phyloP scores from a whole-genome alignment of 164 flowering plant species.

The Paratinospora sagittata region DNA sequence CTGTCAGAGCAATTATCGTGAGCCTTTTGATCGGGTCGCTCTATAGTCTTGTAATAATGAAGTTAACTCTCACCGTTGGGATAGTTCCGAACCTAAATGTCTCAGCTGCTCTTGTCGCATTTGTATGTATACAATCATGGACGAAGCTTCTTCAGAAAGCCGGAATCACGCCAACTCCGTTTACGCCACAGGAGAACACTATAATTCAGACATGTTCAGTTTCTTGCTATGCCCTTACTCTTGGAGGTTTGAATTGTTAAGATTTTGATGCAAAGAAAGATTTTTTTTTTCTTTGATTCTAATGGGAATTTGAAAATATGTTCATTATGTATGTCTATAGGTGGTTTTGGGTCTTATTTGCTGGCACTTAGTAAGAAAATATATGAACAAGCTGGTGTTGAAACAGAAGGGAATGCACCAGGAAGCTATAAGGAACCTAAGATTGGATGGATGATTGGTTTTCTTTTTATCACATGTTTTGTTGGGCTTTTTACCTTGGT shows the following conservation, averaged over 20 bases:
- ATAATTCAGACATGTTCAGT: slow-evolving; percentile 88
- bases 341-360: slow-evolving; percentile 87
- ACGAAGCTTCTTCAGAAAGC: slow-evolving; percentile 48
- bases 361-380: slow-evolving; percentile 70
- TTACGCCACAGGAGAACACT: slow-evolving; percentile 84
- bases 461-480: slow-evolving; percentile 56
- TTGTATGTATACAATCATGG: slow-evolving; percentile 64
- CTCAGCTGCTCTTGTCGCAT: slow-evolving; percentile 90
- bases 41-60: slow-evolving; percentile 75
- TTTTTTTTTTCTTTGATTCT: neutral
- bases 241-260: slow-evolving; percentile 50
- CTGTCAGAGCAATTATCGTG: slow-evolving; percentile 60
- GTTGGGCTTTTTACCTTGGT: slow-evolving; percentile 81
- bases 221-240: slow-evolving; percentile 74
- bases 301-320: neutral
- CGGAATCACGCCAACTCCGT: slow-evolving; percentile 52
- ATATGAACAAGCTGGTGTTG: slow-evolving; percentile 60
- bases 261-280: neutral
- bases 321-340: slow-evolving; percentile 28
- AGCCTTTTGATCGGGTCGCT: slow-evolving; percentile 61
- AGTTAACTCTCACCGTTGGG: slow-evolving; percentile 80
- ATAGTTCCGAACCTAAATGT: slow-evolving; percentile 74
- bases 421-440: slow-evolving; percentile 65
- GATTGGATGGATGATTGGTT: slow-evolving; percentile 80
- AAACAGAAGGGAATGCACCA: slow-evolving; percentile 50